Percentiles rank a stretch among this genome's conserved stretches.
Evolutionary conservation across 2,329 filamentous ascomycete genomes (phyloP).

Genomic region (Coleophoma eucalyptorum): DNA sequence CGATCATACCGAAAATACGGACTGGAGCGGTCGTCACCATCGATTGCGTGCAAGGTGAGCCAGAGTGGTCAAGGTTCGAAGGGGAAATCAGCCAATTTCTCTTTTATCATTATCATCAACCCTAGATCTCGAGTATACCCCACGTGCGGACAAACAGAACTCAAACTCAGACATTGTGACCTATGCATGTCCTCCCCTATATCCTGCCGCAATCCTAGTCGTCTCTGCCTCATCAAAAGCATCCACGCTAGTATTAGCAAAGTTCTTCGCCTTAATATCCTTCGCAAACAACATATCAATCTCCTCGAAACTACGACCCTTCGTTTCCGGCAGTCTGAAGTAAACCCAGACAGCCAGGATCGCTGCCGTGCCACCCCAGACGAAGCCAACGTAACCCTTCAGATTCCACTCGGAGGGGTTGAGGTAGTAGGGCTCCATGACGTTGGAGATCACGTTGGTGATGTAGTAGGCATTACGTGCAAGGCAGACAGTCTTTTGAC

Average conservation of each 20-base stretch:
- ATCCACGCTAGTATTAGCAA: slow-evolving; percentile 4
- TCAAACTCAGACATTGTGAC: too few relatives aligned
- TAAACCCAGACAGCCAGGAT: slow-evolving; percentile 32
- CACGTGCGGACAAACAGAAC: too few relatives aligned
- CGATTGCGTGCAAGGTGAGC: too few relatives aligned
- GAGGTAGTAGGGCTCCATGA: slow-evolving; percentile 33
- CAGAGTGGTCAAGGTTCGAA: too few relatives aligned
- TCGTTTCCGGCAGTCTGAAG: slow-evolving; percentile 36
- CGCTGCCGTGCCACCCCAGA: slow-evolving; percentile 35
- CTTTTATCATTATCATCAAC: too few relatives aligned
- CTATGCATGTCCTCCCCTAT: too few relatives aligned
- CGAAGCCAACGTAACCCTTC: slow-evolving; percentile 42
- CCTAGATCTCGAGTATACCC: too few relatives aligned
- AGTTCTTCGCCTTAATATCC: slow-evolving; percentile 25
- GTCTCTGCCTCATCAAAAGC: not conserved
- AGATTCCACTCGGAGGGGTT: slow-evolving; percentile 42
- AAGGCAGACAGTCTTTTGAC: slow-evolving; percentile 24
- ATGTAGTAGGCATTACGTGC: slow-evolving; percentile 31
- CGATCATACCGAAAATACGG: too few relatives aligned
- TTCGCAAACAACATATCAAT: slow-evolving; percentile 39
- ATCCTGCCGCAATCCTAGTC: not conserved
- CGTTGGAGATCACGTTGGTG: slow-evolving; percentile 24
- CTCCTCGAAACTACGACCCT: slow-evolving; percentile 37
- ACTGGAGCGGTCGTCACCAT: too few relatives aligned
- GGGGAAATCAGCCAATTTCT: too few relatives aligned